Evolutionary conservation across 306 rosid genomes (phyloP).

Genomic region (Dicorynia guianensis): DNA sequence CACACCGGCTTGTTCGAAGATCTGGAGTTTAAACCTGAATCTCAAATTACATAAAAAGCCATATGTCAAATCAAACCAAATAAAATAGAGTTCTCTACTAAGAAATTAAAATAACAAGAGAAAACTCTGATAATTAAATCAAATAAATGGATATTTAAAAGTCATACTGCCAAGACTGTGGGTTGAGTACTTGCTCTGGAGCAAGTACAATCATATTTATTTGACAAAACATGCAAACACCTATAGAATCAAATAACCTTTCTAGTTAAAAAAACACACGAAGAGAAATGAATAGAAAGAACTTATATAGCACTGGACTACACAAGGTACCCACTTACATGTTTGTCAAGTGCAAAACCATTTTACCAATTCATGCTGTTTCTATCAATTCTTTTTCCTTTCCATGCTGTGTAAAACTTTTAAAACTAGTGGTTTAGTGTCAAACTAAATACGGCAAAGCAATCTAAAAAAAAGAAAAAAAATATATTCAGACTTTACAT

Average conservation of each 20-base stretch:
- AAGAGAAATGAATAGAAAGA: not conserved
- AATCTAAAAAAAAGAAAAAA: too few species aligned
- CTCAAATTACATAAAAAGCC: slow-evolving; percentile 1
- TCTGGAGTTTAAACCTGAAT: slow-evolving; percentile 28
- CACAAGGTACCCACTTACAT: too few species aligned
- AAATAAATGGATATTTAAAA: not conserved
- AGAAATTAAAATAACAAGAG: not conserved
- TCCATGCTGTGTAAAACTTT: too few species aligned
- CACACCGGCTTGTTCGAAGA: not conserved
- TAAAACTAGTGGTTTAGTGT: too few species aligned
- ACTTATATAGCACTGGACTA: too few species aligned
- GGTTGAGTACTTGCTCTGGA: not conserved
- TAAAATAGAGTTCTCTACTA: not conserved
- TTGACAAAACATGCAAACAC: not conserved
- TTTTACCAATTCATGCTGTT: too few species aligned
- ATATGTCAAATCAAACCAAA: slow-evolving; percentile 2
- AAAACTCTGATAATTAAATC: not conserved
- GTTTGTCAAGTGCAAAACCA: too few species aligned
- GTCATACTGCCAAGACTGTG: not conserved
- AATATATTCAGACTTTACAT: too few species aligned
- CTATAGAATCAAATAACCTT: not conserved
- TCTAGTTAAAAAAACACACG: not conserved
- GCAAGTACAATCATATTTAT: not conserved
- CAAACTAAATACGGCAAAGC: too few species aligned
- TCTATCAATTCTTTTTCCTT: too few species aligned